Base-by-base conservation (phyloP, 1,139 yeast species). In the Candida smagusa region DNA sequence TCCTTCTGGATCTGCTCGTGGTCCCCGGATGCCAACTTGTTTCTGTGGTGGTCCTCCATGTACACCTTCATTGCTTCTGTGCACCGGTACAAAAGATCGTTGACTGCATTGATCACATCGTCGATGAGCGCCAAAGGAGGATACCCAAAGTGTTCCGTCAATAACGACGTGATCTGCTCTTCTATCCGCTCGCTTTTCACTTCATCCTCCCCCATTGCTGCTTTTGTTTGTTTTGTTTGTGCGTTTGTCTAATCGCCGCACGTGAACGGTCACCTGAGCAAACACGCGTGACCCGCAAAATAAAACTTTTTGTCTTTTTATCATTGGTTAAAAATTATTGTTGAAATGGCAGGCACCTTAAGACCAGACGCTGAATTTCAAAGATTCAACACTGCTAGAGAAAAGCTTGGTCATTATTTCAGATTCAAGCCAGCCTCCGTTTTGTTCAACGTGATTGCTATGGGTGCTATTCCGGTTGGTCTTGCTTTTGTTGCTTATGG, bases 91-190 rank as follows among this genome's bases (percentile, higher is more conserved):
- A 89, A 75, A 27, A 88, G 78, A 41, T 81, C 89, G 52, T 90
- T 89, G 21, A 87, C 95, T 1, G 90, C 87, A 59, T 89, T 89
- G 52, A 90, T 87, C 12, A 90, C 83, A 53, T 89, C 96, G 54
- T 90, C 97, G 6, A 90, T 76, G 21, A 89, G 65, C 1, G 92
- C 79, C n/a, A 89, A 73, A 0, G 97, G 96, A 7, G 95, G 87
- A 53, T 78, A 87, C 24, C 88, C 96, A 33, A 90, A 65, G 55
- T 88, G 96, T 57, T 89, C 97, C 0, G 96, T 86, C 39, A 90
- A 66, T 26, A 85, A 60, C 31, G 81, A 74, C 13, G 81, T 75
- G 21, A 77, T 65, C 33, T 70, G 60, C 50, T 63, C 58, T 37
- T 69, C 75, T 6, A 44, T 42, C 12, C 39, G 19, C 19, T 16